phyloP scores from a whole-genome alignment of 495 filamentous ascomycete species.

The Niebla homalea region DNA sequence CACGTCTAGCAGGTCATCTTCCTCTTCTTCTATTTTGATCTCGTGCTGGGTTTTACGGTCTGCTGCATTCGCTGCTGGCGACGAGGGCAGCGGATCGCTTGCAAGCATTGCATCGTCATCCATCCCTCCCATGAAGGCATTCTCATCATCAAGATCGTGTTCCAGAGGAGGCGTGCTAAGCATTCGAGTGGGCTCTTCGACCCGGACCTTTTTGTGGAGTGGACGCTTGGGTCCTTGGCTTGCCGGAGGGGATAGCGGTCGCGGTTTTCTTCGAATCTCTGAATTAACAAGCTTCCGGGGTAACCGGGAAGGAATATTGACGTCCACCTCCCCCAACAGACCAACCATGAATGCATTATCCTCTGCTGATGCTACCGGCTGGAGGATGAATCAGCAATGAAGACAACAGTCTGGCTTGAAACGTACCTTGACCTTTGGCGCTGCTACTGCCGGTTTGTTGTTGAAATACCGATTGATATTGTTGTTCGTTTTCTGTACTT shows the following conservation, averaged over 20 bases:
- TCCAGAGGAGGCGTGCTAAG: constrained; percentile 27
- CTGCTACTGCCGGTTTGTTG: constrained; percentile 49
- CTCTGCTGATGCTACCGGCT: constrained; percentile 54
- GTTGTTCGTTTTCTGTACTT: constrained; percentile 74
- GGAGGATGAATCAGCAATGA: constrained; percentile 5
- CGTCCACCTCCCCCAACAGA: constrained; percentile 80
- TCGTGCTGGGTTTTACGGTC: constrained; percentile 50
- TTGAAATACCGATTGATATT: constrained; percentile 91
- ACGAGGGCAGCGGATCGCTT: constrained; percentile 78
- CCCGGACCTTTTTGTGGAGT: constrained; percentile 14
- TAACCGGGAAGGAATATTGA: constrained; percentile 53
- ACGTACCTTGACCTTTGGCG: constrained; percentile 51
- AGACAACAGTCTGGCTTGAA: neutral
- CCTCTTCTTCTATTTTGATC: constrained; percentile 51
- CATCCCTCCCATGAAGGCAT: constrained; percentile 35
- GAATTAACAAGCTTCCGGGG: constrained; percentile 54
- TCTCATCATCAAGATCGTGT: constrained; percentile 38
- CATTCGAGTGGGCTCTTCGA: constrained; percentile 19
- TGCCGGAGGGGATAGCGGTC: constrained; percentile 63
- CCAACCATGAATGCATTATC: constrained; percentile 76
- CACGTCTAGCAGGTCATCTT: constrained; percentile 78
- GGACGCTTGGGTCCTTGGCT: constrained; percentile 39
- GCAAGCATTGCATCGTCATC: constrained; percentile 59
- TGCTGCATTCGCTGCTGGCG: constrained; percentile 67
- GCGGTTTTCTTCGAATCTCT: constrained; percentile 60